Evolutionary conservation across 306 rosid species (phyloP).

Genomic region (Lathyrus sativus): DNA sequence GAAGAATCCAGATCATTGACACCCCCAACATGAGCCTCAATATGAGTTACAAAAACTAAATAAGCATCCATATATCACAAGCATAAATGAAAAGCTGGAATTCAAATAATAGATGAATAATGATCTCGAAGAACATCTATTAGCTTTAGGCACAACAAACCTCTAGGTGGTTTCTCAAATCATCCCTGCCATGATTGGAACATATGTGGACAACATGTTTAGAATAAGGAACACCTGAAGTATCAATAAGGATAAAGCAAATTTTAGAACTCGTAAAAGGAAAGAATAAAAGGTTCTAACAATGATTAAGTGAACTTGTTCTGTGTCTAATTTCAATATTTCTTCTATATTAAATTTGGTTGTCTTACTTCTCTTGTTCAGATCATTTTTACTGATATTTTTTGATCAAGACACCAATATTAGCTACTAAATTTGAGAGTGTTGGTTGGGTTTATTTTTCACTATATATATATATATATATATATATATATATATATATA

Average conservation of each 20-base stretch:
- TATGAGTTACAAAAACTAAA: slow-evolving; percentile 53
- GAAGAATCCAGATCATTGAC: slow-evolving; percentile 97
- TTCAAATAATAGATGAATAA: slow-evolving; percentile 1
- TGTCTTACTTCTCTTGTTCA: too few relatives aligned
- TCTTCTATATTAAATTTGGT: too few relatives aligned
- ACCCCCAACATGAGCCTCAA: slow-evolving; percentile 93
- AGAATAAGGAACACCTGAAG: too few relatives aligned
- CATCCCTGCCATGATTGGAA: slow-evolving; percentile 85
- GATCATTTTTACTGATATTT: too few relatives aligned
- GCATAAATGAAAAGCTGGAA: slow-evolving; percentile 16
- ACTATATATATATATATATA: too few relatives aligned
- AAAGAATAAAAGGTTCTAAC: too few relatives aligned
- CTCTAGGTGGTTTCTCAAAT: slow-evolving; percentile 85
- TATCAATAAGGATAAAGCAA: slow-evolving; percentile 38
- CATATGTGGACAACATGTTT: slow-evolving; percentile 90
- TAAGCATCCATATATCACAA: slow-evolving; percentile 25
- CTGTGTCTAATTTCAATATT: too few relatives aligned
- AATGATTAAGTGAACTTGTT: too few relatives aligned
- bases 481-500: too few relatives aligned
- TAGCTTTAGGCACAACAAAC: slow-evolving; percentile 50
- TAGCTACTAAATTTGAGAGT: too few relatives aligned
- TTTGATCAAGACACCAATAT: too few relatives aligned
- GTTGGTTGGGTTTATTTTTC: too few relatives aligned
- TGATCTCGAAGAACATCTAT: slow-evolving; percentile 27
- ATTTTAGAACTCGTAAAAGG: slow-evolving; percentile 2